phyloP scores from a whole-genome alignment of 2,329 filamentous ascomycete genomes.

The Gaeumannomyces sp. region DNA sequence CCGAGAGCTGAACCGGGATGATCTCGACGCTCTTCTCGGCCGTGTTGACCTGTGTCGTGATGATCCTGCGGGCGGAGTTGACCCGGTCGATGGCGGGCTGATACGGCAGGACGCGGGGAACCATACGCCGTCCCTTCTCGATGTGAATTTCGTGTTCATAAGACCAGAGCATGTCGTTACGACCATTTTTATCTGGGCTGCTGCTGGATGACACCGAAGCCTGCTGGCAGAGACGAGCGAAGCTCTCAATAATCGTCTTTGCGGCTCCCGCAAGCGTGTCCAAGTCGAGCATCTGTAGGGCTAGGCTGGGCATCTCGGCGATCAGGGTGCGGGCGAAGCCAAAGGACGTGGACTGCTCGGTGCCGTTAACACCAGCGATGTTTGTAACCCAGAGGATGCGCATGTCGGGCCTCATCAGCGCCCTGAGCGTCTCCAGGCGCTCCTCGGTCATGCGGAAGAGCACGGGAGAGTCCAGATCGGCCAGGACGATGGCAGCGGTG shows the following conservation, averaged over 20 bases:
- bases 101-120: slow-evolving; percentile 35
- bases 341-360: slow-evolving; percentile 25
- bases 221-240: slow-evolving; percentile 17
- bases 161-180: slow-evolving; percentile 20
- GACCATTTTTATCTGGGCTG: neutral
- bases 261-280: slow-evolving; percentile 14
- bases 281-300: slow-evolving; percentile 26
- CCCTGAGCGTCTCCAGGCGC: slow-evolving; percentile 21
- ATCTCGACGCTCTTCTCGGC: slow-evolving; percentile 26
- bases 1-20: slow-evolving; percentile 11
- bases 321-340: slow-evolving; percentile 26
- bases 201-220: neutral
- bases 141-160: slow-evolving; percentile 34
- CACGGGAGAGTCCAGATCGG: slow-evolving; percentile 30
- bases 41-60: slow-evolving; percentile 27
- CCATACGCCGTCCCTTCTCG: slow-evolving; percentile 23
- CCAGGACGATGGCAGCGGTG: slow-evolving; percentile 28
- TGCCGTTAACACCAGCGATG: slow-evolving; percentile 16
- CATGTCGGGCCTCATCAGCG: slow-evolving; percentile 23
- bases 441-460: slow-evolving; percentile 27
- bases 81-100: slow-evolving; percentile 30
- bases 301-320: slow-evolving; percentile 25
- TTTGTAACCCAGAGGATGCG: slow-evolving; percentile 26
- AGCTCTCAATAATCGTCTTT: slow-evolving; percentile 15
- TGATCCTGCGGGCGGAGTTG: slow-evolving; percentile 31